Conservation (phyloP, 768 basidiomycete species). For the Postia placenta region DNA sequence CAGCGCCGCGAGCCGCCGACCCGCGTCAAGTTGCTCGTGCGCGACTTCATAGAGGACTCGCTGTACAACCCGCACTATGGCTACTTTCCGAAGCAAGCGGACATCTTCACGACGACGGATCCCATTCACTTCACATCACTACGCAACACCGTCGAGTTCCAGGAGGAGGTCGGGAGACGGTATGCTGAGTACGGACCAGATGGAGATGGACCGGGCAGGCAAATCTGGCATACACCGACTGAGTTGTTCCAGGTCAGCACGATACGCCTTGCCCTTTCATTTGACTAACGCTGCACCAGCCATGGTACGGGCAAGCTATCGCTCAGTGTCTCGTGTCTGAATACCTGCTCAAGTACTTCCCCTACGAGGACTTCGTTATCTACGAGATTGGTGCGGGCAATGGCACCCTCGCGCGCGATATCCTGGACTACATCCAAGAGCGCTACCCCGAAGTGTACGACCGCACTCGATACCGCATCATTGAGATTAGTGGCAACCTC, state of each 20-base stretch:
- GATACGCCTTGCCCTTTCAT: background rate
- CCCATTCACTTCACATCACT: slow-evolving; percentile 65
- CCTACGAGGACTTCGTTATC: slow-evolving; percentile 91
- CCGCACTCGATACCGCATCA: slow-evolving; percentile 86
- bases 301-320: slow-evolving; percentile 90
- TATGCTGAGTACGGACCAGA: slow-evolving; percentile 70
- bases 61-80: slow-evolving; percentile 97
- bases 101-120: slow-evolving; percentile 71
- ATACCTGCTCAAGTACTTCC: slow-evolving; percentile 92
- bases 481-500: slow-evolving; percentile 86
- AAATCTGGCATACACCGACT: slow-evolving; percentile 98
- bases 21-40: slow-evolving; percentile 86
- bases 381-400: slow-evolving; percentile 99
- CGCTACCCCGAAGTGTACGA: slow-evolving; percentile 90
- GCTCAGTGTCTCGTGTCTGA: slow-evolving; percentile 85
- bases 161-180: slow-evolving; percentile 69
- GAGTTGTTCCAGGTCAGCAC: slow-evolving; percentile 88
- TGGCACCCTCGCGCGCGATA: slow-evolving; percentile 86
- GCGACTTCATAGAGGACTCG: slow-evolving; percentile 96
- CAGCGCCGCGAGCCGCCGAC: slow-evolving; percentile 53
- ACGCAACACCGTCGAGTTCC: slow-evolving; percentile 68
- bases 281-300: slow-evolving; percentile 40
- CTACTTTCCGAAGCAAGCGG: slow-evolving; percentile 91
- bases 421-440: slow-evolving; percentile 73
- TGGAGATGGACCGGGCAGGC: slow-evolving; percentile 68